Evolutionary conservation across 106 monocot species (phyloP).

Genomic region (Allium cepa): DNA sequence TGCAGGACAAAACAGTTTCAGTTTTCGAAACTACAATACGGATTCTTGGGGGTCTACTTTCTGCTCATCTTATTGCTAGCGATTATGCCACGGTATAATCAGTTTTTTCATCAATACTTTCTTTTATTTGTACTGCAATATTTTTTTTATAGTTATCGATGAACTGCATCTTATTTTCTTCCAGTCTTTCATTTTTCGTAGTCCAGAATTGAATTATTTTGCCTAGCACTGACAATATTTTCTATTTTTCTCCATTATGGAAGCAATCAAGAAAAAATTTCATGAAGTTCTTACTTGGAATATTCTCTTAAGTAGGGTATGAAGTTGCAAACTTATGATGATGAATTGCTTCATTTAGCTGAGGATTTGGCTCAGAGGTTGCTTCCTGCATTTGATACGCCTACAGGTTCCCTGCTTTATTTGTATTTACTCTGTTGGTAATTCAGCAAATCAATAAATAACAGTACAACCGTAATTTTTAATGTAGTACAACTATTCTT

Average conservation of each 20-base stretch:
- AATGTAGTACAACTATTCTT: too few species aligned
- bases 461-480: too few species aligned
- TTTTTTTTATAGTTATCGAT: not conserved
- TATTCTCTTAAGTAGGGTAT: conserved; percentile 46
- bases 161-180: too few species aligned
- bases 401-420: conserved; percentile 53
- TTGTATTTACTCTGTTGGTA: too few species aligned
- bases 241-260: too few species aligned
- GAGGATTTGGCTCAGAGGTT: conserved; percentile 84
- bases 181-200: too few species aligned
- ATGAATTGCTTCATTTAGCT: conserved; percentile 81
- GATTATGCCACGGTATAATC: conserved; percentile 88
- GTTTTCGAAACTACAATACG: conserved; percentile 98
- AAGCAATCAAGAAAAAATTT: too few species aligned
- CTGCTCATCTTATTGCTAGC: conserved; percentile 96
- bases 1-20: conserved; percentile 95
- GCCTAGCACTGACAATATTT: too few species aligned
- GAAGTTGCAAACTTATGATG: conserved; percentile 71
- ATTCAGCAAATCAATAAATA: too few species aligned
- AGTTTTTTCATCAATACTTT: not conserved
- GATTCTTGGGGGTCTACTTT: conserved; percentile 88
- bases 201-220: too few species aligned
- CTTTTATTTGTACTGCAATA: too few species aligned
- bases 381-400: conserved; percentile 95
- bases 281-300: too few species aligned